A percentile compares a stretch with the other conserved stretches of the same genome.
phyloP scores from a whole-genome alignment of 345 rosid species.

The Punica granatum region DNA sequence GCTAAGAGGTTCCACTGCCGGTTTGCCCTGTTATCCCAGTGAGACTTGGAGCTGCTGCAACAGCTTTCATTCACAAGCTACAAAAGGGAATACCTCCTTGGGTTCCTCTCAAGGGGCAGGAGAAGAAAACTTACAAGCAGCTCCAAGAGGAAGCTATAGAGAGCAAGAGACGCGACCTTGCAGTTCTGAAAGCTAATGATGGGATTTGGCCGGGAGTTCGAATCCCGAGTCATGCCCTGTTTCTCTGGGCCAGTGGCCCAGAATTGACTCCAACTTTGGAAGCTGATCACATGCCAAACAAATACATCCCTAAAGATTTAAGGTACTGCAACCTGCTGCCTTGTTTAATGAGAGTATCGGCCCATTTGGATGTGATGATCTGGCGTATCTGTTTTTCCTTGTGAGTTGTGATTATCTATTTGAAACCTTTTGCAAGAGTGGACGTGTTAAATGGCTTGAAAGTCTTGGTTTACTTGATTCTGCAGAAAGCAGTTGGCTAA shows the following conservation, averaged over 20 bases:
- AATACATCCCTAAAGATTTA: slow-evolving; percentile 75
- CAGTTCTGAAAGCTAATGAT: slow-evolving; percentile 74
- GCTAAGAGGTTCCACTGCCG: neutral
- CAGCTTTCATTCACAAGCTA: slow-evolving; percentile 74
- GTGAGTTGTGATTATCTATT: neutral
- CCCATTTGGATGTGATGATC: neutral
- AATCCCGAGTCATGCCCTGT: slow-evolving; percentile 79
- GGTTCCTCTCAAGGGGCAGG: slow-evolving; percentile 77
- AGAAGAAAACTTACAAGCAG: slow-evolving; percentile 67
- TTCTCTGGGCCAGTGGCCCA: slow-evolving; percentile 95
- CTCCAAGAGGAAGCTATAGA: slow-evolving; percentile 80
- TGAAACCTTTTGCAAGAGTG: neutral
- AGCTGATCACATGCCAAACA: slow-evolving; percentile 90
- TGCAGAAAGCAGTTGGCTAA: slow-evolving; percentile 51
- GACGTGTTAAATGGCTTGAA: neutral
- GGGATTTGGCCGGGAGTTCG: slow-evolving; percentile 91
- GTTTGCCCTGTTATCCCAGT: slow-evolving; percentile 35
- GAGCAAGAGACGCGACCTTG: slow-evolving; percentile 73
- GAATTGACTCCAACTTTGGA: slow-evolving; percentile 67
- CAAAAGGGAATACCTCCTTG: slow-evolving; percentile 87
- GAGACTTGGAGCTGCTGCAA: slow-evolving; percentile 84
- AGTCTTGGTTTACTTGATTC: slow-evolving; percentile 9
- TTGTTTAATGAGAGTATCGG: neutral
- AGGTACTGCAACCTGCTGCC: slow-evolving; percentile 29
- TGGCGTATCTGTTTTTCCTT: no score